A percentile compares a stretch with the other conserved stretches of the same genome.
phyloP scores from a whole-genome alignment of 768 basidiomycete species.

The Leccinum subtestaceum region DNA sequence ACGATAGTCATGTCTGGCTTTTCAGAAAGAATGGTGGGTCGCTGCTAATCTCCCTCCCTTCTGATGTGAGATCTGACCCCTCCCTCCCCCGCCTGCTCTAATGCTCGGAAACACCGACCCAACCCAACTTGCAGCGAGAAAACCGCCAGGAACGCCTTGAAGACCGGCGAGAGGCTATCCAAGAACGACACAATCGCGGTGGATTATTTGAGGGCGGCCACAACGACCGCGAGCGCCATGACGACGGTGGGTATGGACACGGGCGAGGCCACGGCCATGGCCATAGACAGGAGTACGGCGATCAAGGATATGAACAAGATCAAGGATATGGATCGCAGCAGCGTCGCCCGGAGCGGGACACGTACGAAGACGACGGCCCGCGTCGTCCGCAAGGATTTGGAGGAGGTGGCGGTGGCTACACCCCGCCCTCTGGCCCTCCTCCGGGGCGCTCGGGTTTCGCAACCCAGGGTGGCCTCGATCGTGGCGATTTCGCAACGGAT shows the following conservation, averaged over 20 bases:
- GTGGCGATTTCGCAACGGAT: constrained; percentile 30
- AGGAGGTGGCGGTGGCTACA: not conserved
- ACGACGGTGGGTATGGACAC: not conserved
- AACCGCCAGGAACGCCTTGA: not conserved
- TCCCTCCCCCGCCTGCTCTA: not conserved
- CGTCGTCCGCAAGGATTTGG: constrained; percentile 3
- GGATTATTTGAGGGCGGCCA: not conserved
- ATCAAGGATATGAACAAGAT: not conserved
- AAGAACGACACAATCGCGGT: not conserved
- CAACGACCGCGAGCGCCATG: not conserved
- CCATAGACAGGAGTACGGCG: not conserved
- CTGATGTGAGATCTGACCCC: not conserved
- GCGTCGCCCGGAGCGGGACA: not conserved
- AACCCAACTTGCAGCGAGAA: not conserved
- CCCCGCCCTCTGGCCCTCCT: constrained; percentile 10
- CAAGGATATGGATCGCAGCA: not conserved
- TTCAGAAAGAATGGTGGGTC: not conserved
- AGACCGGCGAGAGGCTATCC: not conserved
- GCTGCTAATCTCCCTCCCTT: not conserved
- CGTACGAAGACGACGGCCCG: not conserved
- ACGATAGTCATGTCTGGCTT: not conserved
- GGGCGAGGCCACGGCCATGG: not conserved
- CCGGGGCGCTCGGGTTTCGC: not conserved
- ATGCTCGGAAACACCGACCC: not conserved
- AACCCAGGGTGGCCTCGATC: constrained; percentile 18